Evolutionary conservation across 1,284 basidiomycete species (phyloP).

Genomic region (Sporisorium scitamineum): DNA sequence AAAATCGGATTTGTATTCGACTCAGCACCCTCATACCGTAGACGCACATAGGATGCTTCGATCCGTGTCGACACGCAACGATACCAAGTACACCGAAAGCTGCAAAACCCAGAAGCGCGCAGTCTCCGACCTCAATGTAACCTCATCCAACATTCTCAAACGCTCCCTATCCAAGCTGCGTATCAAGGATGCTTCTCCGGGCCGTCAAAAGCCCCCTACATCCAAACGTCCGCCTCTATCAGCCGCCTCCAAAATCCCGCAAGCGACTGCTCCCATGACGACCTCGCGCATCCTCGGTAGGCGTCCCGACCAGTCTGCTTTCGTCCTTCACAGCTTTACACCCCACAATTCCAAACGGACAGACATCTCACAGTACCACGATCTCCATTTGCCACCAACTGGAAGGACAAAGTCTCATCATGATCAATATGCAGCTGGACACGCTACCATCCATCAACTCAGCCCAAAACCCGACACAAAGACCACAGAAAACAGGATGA

Average conservation of each 20-base stretch:
- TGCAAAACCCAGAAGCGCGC: constrained; percentile 8
- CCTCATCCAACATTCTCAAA: constrained; percentile 20
- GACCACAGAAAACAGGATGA: constrained; percentile 17
- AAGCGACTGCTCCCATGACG: constrained; percentile 14
- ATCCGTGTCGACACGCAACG: constrained; percentile 24
- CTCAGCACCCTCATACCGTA: background rate
- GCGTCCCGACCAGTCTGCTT: constrained; percentile 18
- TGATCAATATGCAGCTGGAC: background rate
- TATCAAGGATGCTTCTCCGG: constrained; percentile 26
- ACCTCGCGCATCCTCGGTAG: constrained; percentile 12
- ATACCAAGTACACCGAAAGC: constrained; percentile 9
- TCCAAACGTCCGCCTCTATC: constrained; percentile 6
- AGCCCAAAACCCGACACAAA: constrained; percentile 9
- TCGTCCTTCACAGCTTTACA: constrained; percentile 7
- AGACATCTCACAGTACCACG: background rate
- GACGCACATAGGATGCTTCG: background rate
- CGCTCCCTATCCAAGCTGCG: constrained; percentile 40
- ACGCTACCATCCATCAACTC: background rate
- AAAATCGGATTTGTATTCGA: background rate
- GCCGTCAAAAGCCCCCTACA: constrained; percentile 2
- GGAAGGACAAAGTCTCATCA: background rate
- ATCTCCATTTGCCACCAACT: background rate
- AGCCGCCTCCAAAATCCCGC: constrained; percentile 28
- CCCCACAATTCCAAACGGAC: background rate
- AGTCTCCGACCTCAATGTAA: background rate